Percentiles rank a stretch among this genome's conserved stretches.
Conservation (phyloP, 1,284 basidiomycete genomes). For the Cerioporus squamosus region DNA sequence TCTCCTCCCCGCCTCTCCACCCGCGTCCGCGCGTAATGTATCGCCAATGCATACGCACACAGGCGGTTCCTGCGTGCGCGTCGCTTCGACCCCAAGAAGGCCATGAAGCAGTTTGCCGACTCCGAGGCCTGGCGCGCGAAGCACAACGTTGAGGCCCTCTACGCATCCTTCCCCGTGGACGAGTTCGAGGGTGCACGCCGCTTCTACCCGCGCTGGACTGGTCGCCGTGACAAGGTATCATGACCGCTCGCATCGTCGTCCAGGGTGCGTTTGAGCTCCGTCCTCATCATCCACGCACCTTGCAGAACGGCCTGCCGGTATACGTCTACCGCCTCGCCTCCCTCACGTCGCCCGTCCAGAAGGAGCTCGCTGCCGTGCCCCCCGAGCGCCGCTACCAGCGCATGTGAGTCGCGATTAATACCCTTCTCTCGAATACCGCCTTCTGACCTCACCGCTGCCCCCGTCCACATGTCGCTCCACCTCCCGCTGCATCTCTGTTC, state of each 20-base stretch:
- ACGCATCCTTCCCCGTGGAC: constrained; percentile 54
- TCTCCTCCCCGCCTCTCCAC: not conserved
- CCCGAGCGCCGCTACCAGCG: constrained; percentile 64
- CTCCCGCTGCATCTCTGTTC: not conserved
- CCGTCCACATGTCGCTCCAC: not conserved
- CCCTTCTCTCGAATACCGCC: not conserved
- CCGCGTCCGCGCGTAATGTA: not conserved
- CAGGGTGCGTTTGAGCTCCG: no score
- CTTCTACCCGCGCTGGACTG: constrained; percentile 82
- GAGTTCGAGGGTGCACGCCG: constrained; percentile 65
- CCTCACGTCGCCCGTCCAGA: constrained; percentile 53
- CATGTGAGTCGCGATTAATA: constrained; percentile 53
- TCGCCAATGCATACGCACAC: not conserved
- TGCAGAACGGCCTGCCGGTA: constrained; percentile 67
- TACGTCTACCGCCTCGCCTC: constrained; percentile 74
- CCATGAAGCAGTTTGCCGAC: constrained; percentile 69
- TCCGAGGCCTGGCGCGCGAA: constrained; percentile 67
- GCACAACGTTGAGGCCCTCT: constrained; percentile 65
- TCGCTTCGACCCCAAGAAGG: constrained; percentile 62
- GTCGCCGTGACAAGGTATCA: constrained; percentile 66
- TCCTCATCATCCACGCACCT: no score
- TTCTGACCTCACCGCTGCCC: constrained; percentile 8
- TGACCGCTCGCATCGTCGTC: not conserved
- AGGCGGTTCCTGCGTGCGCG: constrained; percentile 81
- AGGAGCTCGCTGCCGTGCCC: constrained; percentile 60